Base-by-base conservation (phyloP, 2,329 filamentous ascomycete genomes). In the Talaromyces albobiverticillius region DNA sequence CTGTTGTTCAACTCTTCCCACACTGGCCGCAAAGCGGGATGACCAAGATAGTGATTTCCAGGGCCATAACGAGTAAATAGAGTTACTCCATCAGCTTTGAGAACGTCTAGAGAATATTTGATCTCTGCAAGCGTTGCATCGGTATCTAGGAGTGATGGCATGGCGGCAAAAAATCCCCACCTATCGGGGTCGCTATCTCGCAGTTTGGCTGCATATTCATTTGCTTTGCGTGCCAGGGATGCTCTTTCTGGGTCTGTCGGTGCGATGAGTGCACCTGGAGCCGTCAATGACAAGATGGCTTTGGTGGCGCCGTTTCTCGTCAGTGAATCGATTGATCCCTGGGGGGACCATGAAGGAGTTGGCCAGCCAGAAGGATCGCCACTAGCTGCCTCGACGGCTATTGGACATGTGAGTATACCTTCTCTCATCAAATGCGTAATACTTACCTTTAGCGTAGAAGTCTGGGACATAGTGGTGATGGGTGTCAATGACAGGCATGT, bases 51-150 rank as follows among this genome's bases (percentile, higher is more conserved):
- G 14, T 66, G 55, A 45, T 75, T 66, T 8, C 59, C 74, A 7
- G 14, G 14, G 6, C 43, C 43, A 57, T 81, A 80, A 8, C 76
- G 66, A 0, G 76, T 79, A 55, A 73, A 76, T 0, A 81, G 59
- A 0, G 64, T 71, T 0, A 81, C 65, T 0, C 78, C 78, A 58
- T 81, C 78, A 0, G 77, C 74, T 4, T 72, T 50, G 0, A 80
- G 67, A 0, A 41, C 65, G 59, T 75, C 72, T 25, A 75, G 65
- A 14, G 66, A 71, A 61, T 71, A 72, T 0, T 34, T 20, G 14
- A 79, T 71, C 58, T 79, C 76, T 5, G 2, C 56, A 1, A 76
- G 54, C 0, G 64, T 62, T 0, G 51, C 58, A 7, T 62, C 45
- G 0, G 56, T 66, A 55, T 77, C 64, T 0, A 67, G 54, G 4